Percentiles rank a stretch among this genome's conserved stretches.
These are phyloP conservation scores for Fusarium virguliforme DNA, from an alignment of 2,329 filamentous ascomycete species.

Conservation along the genomic window DNA sequence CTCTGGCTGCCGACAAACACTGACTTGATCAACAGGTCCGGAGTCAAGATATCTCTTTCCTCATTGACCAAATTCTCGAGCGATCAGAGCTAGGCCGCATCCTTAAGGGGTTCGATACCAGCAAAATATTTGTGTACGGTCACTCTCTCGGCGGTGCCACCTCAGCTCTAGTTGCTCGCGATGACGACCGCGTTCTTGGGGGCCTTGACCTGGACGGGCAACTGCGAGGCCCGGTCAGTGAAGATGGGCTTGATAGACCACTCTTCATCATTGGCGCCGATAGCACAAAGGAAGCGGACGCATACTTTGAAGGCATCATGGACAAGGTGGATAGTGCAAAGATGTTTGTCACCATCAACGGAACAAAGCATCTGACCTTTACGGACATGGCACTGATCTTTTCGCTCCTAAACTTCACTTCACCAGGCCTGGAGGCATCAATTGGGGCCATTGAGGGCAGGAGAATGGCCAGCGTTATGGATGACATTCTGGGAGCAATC, in stretches of 20 bases:
- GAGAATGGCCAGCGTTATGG: slow-evolving; percentile 13
- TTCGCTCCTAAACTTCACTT: slow-evolving; percentile 18
- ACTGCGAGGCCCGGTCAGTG: slow-evolving; percentile 42
- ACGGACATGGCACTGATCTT: slow-evolving; percentile 34
- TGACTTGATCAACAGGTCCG: slow-evolving; percentile 45
- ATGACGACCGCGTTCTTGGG: slow-evolving; percentile 54
- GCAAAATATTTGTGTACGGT: slow-evolving; percentile 53
- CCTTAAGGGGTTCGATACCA: slow-evolving; percentile 42
- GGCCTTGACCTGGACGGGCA: slow-evolving; percentile 59
- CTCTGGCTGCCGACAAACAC: neutral
- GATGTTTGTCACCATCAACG: slow-evolving; percentile 22
- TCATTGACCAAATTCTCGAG: slow-evolving; percentile 53
- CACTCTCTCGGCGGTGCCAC: slow-evolving; percentile 58
- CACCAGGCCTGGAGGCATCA: slow-evolving; percentile 3
- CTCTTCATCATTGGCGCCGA: slow-evolving; percentile 33
- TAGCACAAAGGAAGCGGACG: slow-evolving; percentile 12
- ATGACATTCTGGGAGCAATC: slow-evolving; percentile 18
- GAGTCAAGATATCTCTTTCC: slow-evolving; percentile 54
- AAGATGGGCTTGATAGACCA: slow-evolving; percentile 43
- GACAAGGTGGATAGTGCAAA: slow-evolving; percentile 23
- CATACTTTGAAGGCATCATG: slow-evolving; percentile 17
- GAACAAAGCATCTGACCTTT: slow-evolving; percentile 29
- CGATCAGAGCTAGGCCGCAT: slow-evolving; percentile 13
- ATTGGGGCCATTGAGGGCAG: slow-evolving; percentile 19
- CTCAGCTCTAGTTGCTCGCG: slow-evolving; percentile 50